Conservation (phyloP, 495 filamentous ascomycete species). For the Parmelia sp. region DNA sequence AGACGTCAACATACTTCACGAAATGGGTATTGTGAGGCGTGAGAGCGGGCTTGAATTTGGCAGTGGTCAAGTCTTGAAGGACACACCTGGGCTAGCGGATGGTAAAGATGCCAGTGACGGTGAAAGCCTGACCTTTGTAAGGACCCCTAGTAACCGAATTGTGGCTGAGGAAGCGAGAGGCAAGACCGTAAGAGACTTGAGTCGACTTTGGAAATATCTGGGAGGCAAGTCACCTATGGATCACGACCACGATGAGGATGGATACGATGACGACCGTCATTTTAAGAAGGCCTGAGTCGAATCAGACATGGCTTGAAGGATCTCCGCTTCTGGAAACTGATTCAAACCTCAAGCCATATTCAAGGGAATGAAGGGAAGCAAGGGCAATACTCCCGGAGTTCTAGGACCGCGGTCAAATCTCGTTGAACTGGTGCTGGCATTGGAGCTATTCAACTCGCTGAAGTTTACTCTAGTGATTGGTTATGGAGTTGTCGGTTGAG, state of each 20-base stretch:
- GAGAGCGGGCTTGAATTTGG: constrained; percentile 20
- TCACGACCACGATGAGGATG: no score
- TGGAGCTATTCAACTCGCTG: not conserved
- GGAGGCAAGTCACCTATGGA: constrained; percentile 40
- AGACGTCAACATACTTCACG: constrained; percentile 1
- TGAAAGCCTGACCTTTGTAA: constrained; percentile 9
- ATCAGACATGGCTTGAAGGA: not conserved
- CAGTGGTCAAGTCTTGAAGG: constrained; percentile 15
- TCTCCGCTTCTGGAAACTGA: not conserved
- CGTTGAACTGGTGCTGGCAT: not conserved
- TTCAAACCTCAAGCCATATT: not conserved
- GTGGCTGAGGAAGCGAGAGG: constrained; percentile 21
- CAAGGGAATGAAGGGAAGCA: not conserved
- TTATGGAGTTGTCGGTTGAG: no score
- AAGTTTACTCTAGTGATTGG: not conserved
- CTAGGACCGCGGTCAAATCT: not conserved
- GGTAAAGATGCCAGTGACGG: not conserved
- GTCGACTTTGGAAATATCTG: constrained; percentile 61
- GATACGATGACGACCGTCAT: no score
- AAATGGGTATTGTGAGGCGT: constrained; percentile 11
- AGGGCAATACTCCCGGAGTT: not conserved
- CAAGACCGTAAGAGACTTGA: constrained; percentile 56
- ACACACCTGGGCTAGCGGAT: not conserved
- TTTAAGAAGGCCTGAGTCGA: not conserved
- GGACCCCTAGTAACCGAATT: constrained; percentile 13